Evolutionary conservation across 306 rosid species (phyloP).

Genomic region (Dicorynia guianensis): DNA sequence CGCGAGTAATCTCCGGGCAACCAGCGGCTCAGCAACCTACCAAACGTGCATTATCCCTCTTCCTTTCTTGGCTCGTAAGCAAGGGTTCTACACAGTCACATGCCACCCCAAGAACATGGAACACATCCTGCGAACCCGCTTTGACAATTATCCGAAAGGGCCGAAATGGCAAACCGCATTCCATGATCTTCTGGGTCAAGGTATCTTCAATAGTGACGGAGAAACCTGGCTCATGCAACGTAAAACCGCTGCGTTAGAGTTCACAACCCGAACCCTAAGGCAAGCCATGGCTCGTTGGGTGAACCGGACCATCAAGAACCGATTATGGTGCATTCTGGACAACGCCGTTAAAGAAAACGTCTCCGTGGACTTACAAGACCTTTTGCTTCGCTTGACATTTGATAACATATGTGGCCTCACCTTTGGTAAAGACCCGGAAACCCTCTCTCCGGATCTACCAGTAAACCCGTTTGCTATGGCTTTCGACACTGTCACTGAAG

Average conservation of each 20-base stretch:
- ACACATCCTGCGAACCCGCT: conserved; percentile 78
- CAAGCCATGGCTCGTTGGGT: conserved; percentile 99
- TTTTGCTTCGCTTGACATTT: conserved; percentile 80
- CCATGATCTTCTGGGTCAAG: conserved; percentile 88
- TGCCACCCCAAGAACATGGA: conserved; percentile 84
- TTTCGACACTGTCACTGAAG: conserved; percentile 83
- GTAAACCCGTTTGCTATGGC: conserved; percentile 70
- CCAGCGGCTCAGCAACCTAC: conserved; percentile 70
- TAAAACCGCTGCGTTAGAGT: conserved; percentile 95
- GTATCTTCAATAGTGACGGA: conserved; percentile 93
- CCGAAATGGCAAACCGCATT: conserved; percentile 88
- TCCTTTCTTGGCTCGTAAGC: conserved; percentile 73
- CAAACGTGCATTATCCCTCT: conserved; percentile 78
- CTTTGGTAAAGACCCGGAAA: conserved; percentile 90
- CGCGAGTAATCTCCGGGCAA: conserved; percentile 57
- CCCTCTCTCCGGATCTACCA: conserved; percentile 69
- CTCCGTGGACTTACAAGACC: conserved; percentile 81
- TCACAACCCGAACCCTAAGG: conserved; percentile 84
- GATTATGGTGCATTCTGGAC: conserved; percentile 85
- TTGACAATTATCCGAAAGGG: conserved; percentile 90
- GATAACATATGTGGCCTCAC: conserved; percentile 95
- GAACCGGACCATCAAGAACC: conserved; percentile 74
- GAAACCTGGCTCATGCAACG: conserved; percentile 93
- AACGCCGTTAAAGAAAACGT: conserved; percentile 58
- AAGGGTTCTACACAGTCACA: conserved; percentile 78